Evolutionary conservation across 345 rosid species (phyloP), one percentile per base, ranked within the genome.

Genomic region (Rhizophora mangle): DNA sequence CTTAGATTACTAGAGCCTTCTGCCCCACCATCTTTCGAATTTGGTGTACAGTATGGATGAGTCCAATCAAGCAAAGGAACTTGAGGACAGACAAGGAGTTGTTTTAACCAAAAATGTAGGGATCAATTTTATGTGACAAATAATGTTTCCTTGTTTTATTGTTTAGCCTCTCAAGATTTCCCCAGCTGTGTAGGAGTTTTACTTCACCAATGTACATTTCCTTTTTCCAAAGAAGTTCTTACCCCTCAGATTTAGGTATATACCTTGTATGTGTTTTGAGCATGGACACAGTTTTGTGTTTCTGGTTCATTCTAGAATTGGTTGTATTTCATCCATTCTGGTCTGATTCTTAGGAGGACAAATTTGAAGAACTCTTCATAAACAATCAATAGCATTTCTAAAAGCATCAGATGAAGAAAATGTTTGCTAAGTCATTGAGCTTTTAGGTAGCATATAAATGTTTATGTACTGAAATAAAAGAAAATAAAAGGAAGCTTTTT

Each of bases 221-320:
- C 89, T 94, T 77, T 97, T 91, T 52, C 98, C 97, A 3, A 96
- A 94, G 84, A 91, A 88, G 84, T 78, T 94, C 68, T 94, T 94
- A 89, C 32, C 98, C 98, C 65, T 85, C 91, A 19, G 96, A 94
- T 88, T 79, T 91, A 82, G 96, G 97, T 67, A 81, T 74, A 8
- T 6, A 62, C 57, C 64, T 5, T 58, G 6, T 34, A 34, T 24
- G 24, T 24, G 24, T 24, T 24, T 24, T 24, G 1, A 24, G 24
- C 24, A 1, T 24, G 24, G 24, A 24, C 24, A 24, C 1, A 24
- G 24, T 24, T 24, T 24, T 24, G 24, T 24, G 24, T 24, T 24
- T 24, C 24, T 0, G 24, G 24, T 24, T 24, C 24, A 24, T 24
- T 24, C 24, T 24, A 24, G 24, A 24, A 24, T 24, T 24, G 24